Evolutionary conservation across 2,329 filamentous ascomycete species (phyloP), one percentile per base, ranked within the genome.

Genomic region (Macroventuria anomochaeta): DNA sequence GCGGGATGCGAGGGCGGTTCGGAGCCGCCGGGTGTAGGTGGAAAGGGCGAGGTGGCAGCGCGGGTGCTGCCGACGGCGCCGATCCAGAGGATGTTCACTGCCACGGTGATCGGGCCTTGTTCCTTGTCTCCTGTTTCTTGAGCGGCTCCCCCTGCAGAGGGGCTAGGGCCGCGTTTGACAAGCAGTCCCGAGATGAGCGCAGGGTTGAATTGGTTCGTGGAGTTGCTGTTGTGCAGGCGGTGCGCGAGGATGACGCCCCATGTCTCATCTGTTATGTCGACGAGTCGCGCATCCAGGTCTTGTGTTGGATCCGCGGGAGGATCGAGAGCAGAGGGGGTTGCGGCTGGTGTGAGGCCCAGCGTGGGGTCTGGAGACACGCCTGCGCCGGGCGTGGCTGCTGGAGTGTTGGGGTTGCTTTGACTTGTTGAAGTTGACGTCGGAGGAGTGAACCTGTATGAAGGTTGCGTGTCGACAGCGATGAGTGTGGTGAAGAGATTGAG

Each of bases 231-330:
- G 66, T 69, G 75, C 0, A 72, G 61, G n/a, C 76, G 81, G 68
- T 91, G 88, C 1, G 84, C 81, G 34, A 90, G 81, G 13, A 95
- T 79, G 5, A 89, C 83, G 17, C 87, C 89, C 87, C 88, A 93
- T 0, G 85, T 88, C 58, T 90, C 88, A 64, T 95, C 90, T 1
- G 86, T 86, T 2, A 84, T 75, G 66, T 95, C 90, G 15, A 90
- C 77, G 10, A 96, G 82, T 17, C 88, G 83, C 0, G 88, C 84
- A 52, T 93, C 89, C 1, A 80, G 79, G 53, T 88, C 85, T 17
- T 58, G 61, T 1, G 57, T 65, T 32, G 39, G 81, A 76, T 63
- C 85, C 0, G 44, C 33, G 29, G 79, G 76, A 2, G 76, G 66
- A 34, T 80, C 21, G 12, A 18, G 39, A 78, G 69, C 83, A 3